Base-by-base conservation (phyloP, 441 rosid species). In the Erodium trifolium region DNA sequence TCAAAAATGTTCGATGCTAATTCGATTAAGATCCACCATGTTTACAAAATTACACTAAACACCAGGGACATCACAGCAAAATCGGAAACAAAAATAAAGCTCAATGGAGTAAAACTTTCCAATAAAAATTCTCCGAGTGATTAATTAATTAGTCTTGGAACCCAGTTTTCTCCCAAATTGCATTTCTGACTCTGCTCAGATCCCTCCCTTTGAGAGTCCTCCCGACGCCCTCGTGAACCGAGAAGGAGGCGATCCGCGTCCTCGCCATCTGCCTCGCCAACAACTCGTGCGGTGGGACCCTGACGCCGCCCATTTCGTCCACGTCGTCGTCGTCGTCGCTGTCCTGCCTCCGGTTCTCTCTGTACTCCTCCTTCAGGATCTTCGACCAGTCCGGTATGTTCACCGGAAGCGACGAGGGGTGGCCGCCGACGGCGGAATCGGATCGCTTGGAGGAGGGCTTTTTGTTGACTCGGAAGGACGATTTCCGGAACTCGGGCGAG, bases 371-470 rank as follows among this genome's bases (percentile, higher is more conserved):
- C 63, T 83, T 80, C 80, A 91, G 79, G 62, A 93, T 93, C 90
- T 89, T 93, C 0, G 97, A 86, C 98, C 96, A 93, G 86, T 91
- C 97, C 35, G 97, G 98, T 1, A 93, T 81, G 82, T 86, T 91
- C 10, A 93, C 85, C 59, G 98, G 97, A 18, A 89, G 78, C 41
- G 98, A 93, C 7, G 89, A 67, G 45, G 92, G 5, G 78, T 71
- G 51, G 41, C 27, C 27, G 27, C 27, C 27, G n/a, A n/a, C n/a
- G n/a, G n/a, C n/a, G n/a, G n/a, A n/a, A n/a, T 23, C 27, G 27
- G 27, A 23, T 23, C 27, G 27, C 27, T 23, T 23, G 27, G 27
- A 23, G 27, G 27, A 23, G 27, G 27, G 2, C 27, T 23, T 23
- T 23, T 23, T 23, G 27, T 23, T 23, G 27, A 23, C 27, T 23